Base-by-base conservation (phyloP, 257 asterid genomes). In the Solanum ahanhuiri region DNA sequence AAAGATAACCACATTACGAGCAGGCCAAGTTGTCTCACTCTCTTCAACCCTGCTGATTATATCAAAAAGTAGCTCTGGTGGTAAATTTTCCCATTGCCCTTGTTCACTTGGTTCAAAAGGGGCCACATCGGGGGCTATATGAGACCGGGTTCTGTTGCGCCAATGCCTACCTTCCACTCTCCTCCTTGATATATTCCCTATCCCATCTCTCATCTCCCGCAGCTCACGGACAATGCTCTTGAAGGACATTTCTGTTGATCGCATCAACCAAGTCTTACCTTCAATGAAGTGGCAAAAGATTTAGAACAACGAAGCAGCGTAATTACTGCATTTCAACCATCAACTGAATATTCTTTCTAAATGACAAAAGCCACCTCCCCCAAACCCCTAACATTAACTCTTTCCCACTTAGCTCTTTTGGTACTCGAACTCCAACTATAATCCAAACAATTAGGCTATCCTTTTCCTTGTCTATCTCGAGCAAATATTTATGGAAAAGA, bases 21-120 rank as follows among this genome's bases (percentile, higher is more conserved):
- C 96, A 48, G 99, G 99, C 98, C 98, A 96, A 22, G 94, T 91
- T 12, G 96, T 91, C 89, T 94, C 99, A 37, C 94, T 94, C 96
- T 94, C 96, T 87, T 96, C 98, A 33, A 96, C 95, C 86, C 99
- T 91, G 71, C 90, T 87, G 25, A 96, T 90, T 81, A 96, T 95
- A 86, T 96, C 99, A 89, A 93, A 87, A 83, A 96, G 96, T 90
- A 96, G 89, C 86, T 96, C 99, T 0, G 97, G 95, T 1, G 96
- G 98, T 86, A 96, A 89, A 91, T 93, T 93, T 41, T 96, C 97
- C 99, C 99, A 96, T 86, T 93, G 92, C 63, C 99, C 97, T 89
- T 96, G 98, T 89, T 93, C 92, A 23, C 91, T 89, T 33, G 93
- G 88, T 69, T 91, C 95, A 70, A 89, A 84, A 28, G 93, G 91